phyloP scores from a whole-genome alignment of 495 filamentous ascomycete genomes.

The Apiosordaria backusii region DNA sequence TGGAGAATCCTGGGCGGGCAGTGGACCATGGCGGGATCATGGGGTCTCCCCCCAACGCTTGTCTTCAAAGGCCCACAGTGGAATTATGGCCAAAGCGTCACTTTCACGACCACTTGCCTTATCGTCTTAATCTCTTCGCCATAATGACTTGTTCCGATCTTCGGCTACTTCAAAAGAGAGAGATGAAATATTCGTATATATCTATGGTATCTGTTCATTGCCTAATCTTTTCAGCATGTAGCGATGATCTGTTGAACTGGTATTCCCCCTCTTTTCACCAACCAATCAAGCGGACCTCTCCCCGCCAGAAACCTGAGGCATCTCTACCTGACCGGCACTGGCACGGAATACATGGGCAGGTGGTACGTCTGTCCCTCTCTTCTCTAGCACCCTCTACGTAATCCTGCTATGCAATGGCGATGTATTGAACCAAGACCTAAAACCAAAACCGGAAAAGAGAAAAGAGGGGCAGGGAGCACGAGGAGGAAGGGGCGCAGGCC shows the following conservation, averaged over 20 bases:
- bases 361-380: neutral
- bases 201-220: neutral
- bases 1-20: neutral
- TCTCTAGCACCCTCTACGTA: neutral
- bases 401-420: neutral
- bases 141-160: neutral
- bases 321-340: neutral
- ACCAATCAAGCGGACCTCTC: neutral
- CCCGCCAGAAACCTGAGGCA: neutral
- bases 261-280: neutral
- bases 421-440: neutral
- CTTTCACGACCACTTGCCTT: neutral
- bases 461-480: no score
- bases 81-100: neutral
- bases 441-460: neutral
- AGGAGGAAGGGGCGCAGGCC: neutral
- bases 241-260: neutral
- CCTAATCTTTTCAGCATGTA: neutral
- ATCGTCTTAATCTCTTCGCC: neutral
- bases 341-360: neutral
- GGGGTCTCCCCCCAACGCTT: slow-evolving; percentile 3
- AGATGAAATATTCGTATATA: neutral
- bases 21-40: neutral
- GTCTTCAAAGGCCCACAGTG: neutral
- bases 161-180: neutral